These are phyloP conservation scores for Aspergillus heteromorphus DNA, from an alignment of 495 filamentous ascomycete species.

Conservation along the genomic window DNA sequence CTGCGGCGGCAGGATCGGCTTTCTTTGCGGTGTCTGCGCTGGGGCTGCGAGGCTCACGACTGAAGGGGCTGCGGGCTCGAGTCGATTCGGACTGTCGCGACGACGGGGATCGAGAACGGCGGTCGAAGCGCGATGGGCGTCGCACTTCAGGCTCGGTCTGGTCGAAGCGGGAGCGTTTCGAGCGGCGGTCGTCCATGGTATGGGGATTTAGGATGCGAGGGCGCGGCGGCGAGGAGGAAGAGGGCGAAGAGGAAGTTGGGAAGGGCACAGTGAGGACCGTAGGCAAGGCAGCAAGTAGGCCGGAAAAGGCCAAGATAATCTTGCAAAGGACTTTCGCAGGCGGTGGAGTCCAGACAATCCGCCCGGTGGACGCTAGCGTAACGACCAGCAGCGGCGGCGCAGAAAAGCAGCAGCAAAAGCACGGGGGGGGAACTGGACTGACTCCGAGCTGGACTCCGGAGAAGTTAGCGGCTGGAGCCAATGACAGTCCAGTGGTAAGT, in stretches of 20 bases:
- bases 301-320: constrained; percentile 11
- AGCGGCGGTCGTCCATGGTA: constrained; percentile 69
- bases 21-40: constrained; percentile 34
- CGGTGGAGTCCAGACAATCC: constrained; percentile 12
- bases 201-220: not conserved
- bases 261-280: constrained; percentile 3
- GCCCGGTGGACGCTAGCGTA: constrained; percentile 12
- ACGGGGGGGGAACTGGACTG: not conserved
- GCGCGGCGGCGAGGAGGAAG: constrained; percentile 1
- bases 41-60: constrained; percentile 51
- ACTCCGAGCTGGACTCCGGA: not conserved
- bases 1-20: constrained; percentile 76
- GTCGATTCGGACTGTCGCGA: constrained; percentile 53
- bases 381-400: not conserved
- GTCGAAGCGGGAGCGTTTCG: constrained; percentile 89
- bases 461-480: not conserved
- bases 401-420: not conserved
- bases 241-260: constrained; percentile 3
- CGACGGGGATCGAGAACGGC: constrained; percentile 79
- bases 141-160: constrained; percentile 75
- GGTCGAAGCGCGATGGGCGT: constrained; percentile 70
- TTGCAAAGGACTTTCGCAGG: constrained; percentile 23
- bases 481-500: not conserved
- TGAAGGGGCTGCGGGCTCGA: constrained; percentile 77
- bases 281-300: constrained; percentile 1